Base-by-base conservation (phyloP, 2,329 filamentous ascomycete species). In the Cercospora sp. region DNA sequence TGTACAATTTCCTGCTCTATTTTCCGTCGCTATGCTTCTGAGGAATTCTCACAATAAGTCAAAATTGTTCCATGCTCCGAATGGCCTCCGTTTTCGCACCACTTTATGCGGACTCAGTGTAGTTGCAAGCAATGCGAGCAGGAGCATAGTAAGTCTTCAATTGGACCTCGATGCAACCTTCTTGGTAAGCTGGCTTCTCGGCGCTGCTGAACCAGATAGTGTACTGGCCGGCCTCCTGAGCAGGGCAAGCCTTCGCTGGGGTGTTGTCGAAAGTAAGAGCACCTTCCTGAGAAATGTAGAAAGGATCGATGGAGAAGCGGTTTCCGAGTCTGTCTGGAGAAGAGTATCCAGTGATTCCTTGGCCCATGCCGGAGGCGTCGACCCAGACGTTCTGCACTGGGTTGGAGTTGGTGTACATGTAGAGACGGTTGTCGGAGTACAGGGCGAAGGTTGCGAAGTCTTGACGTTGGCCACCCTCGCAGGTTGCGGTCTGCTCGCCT, bases 381-480 rank as follows among this genome's bases (percentile, higher is more conserved):
- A 70, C 67, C 60, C 62, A 70, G 31, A 70, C 48, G 20, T 70
- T 67, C 30, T 70, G 69, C 0, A 63, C 65, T n/a, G 67, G 45
- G 10, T 53, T 57, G 20, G 55, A 59, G 13, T 60, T 20, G 26
- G 64, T 28, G 28, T 70, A 70, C 12, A 70, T 59, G 53, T 53
- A 31, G 48, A 39, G 39, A 9, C 28, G 28, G 5, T 59, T 31
- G 55, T 59, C 55, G 30, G 55, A 59, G 55, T 59, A 59, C 28
- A 69, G 6, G 51, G 45, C 57, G 62, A 70, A 70, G 0, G 67
- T 67, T 1, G 69, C 67, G 26, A 61, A 61, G 23, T 67, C 45
- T 10, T 26, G 53, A 18, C 53, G 26, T 9, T 28, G 23, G 4
- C 53, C 53, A 9, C n/a, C 53, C 18, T 70, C 69, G 60, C 69